Evolutionary conservation across 371 early-diverging fungal genomes (phyloP).

Genomic region (Gilbertella persicaria): DNA sequence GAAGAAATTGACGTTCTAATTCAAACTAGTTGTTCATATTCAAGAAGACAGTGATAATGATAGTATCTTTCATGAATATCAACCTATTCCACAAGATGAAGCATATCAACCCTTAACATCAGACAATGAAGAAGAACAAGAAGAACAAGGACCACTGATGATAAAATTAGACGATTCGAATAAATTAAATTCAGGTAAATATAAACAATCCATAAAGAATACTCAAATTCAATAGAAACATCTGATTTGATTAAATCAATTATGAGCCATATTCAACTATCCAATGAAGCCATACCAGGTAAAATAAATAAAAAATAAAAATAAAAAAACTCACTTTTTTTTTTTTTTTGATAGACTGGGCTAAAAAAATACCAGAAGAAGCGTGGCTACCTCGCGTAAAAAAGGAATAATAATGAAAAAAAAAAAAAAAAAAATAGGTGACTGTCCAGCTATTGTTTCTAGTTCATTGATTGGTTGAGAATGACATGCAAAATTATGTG

Average conservation of each 20-base stretch:
- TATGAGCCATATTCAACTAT: constrained; percentile 37
- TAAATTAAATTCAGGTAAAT: constrained; percentile 23
- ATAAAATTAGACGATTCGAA: constrained; percentile 20
- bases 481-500: neutral
- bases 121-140: constrained; percentile 22
- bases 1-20: neutral
- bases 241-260: constrained; percentile 38
- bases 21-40: constrained; percentile 19
- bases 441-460: neutral
- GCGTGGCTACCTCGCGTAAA: constrained; percentile 37
- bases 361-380: constrained; percentile 39
- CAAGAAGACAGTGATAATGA: constrained; percentile 13
- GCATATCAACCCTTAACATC: constrained; percentile 18
- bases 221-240: constrained; percentile 21
- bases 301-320: constrained; percentile 12
- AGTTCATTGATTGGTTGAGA: constrained; percentile 5
- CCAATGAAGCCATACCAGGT: constrained; percentile 40
- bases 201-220: constrained; percentile 2
- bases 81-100: constrained; percentile 38
- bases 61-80: constrained; percentile 19
- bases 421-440: constrained; percentile 11
- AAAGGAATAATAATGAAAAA: constrained; percentile 1
- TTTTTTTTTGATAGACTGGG: constrained; percentile 34
- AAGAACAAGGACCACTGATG: constrained; percentile 10
- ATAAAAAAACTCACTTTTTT: constrained; percentile 2